These are phyloP conservation scores for Pythium biforme DNA, from an alignment of 352 stramenopile genomes.

Conservation along the genomic window DNA sequence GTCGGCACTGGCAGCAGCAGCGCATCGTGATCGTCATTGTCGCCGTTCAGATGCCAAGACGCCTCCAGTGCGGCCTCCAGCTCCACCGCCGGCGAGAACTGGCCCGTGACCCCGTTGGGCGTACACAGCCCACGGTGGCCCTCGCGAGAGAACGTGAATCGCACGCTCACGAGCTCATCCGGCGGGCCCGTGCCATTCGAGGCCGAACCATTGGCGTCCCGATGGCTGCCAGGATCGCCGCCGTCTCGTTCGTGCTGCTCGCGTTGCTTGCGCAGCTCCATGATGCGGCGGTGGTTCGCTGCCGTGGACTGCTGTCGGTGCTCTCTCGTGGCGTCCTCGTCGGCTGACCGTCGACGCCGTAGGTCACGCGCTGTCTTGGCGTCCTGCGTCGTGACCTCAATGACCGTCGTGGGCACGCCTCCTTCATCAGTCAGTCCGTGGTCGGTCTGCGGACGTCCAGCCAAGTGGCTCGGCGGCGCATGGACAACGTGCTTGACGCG, in stretches of 20 bases:
- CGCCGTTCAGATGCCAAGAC: conserved; percentile 9
- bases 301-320: conserved; percentile 32
- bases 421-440: background rate
- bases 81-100: conserved; percentile 56
- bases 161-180: conserved; percentile 43
- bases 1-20: conserved; percentile 3
- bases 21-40: conserved; percentile 2
- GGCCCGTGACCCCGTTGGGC: conserved; percentile 26
- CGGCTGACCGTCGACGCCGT: conserved; percentile 23
- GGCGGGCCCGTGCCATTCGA: conserved; percentile 24
- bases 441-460: background rate
- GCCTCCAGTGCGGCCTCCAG: conserved; percentile 46
- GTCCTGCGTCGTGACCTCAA: conserved; percentile 13
- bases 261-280: conserved; percentile 49
- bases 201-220: background rate
- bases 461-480: background rate
- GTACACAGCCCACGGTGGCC: conserved; percentile 18
- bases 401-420: background rate
- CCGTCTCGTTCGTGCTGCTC: background rate
- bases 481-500: conserved; percentile 20
- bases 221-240: no score
- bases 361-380: background rate
- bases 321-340: conserved; percentile 2
- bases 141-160: conserved; percentile 55
- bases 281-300: conserved; percentile 57